Evolutionary conservation across 768 basidiomycete genomes (phyloP).

Genomic region (Leucocoprinus leucothites): DNA sequence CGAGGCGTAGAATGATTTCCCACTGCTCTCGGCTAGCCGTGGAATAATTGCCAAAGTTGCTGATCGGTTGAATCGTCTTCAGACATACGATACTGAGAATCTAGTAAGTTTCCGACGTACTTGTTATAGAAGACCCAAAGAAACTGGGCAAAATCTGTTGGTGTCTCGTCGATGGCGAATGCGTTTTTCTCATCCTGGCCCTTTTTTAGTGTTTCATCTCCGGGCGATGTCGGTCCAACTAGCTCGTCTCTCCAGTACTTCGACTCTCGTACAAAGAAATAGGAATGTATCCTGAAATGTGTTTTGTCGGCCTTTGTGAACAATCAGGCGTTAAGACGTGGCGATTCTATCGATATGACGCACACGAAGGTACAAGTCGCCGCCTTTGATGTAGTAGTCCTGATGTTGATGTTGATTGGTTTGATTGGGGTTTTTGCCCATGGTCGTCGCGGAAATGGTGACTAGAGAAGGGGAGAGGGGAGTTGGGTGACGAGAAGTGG

Average conservation of each 20-base stretch:
- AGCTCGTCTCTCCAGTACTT: slow-evolving; percentile 11
- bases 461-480: not conserved
- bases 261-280: slow-evolving; percentile 17
- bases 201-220: not conserved
- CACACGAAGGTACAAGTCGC: slow-evolving; percentile 1
- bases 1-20: not conserved
- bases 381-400: slow-evolving; percentile 1
- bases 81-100: not conserved
- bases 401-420: not conserved
- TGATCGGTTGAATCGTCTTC: not conserved
- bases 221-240: not conserved
- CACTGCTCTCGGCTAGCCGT: not conserved
- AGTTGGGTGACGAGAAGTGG: not conserved
- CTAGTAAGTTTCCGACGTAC: slow-evolving; percentile 1
- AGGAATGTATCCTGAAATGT: slow-evolving; percentile 14
- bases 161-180: slow-evolving; percentile 10
- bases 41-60: not conserved
- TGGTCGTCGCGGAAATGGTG: not conserved
- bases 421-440: too few relatives aligned
- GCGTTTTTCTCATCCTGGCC: slow-evolving; percentile 9
- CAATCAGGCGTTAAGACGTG: not conserved
- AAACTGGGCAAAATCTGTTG: slow-evolving; percentile 13
- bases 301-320: slow-evolving; percentile 3
- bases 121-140: slow-evolving; percentile 17
- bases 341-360: not conserved